Evolutionary conservation across 805 yeast genomes (phyloP).

Genomic region (Starmerella vitae): DNA sequence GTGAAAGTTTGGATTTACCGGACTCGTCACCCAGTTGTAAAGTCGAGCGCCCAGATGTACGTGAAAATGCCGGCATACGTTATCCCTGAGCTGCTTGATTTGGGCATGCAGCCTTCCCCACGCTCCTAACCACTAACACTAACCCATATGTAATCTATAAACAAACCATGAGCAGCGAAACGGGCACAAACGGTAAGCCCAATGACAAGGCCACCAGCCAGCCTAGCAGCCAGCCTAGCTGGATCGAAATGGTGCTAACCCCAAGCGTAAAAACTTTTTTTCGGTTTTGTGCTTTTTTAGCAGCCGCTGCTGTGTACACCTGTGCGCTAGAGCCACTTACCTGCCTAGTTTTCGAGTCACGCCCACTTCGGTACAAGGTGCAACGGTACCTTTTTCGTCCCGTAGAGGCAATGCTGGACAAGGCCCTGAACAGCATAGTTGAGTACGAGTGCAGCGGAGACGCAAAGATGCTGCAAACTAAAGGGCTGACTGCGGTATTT

Average conservation of each 20-base stretch:
- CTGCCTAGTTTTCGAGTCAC: slow-evolving; percentile 1
- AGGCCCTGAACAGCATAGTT: slow-evolving; percentile 6
- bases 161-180: too few relatives aligned
- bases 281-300: too few relatives aligned
- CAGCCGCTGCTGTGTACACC: slow-evolving; percentile 1
- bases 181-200: too few relatives aligned
- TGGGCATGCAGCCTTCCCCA: background rate
- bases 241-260: too few relatives aligned
- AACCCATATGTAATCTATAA: too few relatives aligned
- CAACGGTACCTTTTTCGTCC: slow-evolving; percentile 6
- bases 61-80: background rate
- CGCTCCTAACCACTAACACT: too few relatives aligned
- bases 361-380: slow-evolving; percentile 7
- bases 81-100: background rate
- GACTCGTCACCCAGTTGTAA: too few relatives aligned
- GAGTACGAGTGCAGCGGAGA: slow-evolving; percentile 10
- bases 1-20: too few relatives aligned
- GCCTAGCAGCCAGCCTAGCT: too few relatives aligned
- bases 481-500: slow-evolving; percentile 28
- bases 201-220: too few relatives aligned
- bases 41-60: background rate
- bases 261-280: too few relatives aligned
- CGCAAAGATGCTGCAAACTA: slow-evolving; percentile 12
- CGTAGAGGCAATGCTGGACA: slow-evolving; percentile 3
- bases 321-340: slow-evolving; percentile 8